phyloP scores from a whole-genome alignment of 208 protist species.

The Wallacemonas collosoma region DNA sequence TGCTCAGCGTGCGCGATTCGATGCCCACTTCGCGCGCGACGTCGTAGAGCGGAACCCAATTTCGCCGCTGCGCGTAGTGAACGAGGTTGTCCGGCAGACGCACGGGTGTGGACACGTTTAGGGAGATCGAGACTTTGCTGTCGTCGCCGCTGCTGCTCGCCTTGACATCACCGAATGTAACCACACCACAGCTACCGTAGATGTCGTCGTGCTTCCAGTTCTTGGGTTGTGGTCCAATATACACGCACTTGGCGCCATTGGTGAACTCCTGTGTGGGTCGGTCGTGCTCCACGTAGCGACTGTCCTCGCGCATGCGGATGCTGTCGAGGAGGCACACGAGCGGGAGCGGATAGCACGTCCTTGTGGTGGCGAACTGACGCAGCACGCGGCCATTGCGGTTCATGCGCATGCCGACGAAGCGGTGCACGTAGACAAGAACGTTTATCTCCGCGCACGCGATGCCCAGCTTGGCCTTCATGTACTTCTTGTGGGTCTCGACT shows the following conservation, averaged over 20 bases:
- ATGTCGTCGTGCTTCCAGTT: constrained; percentile 36
- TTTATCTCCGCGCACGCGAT: constrained; percentile 56
- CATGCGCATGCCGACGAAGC: constrained; percentile 77
- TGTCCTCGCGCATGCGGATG: constrained; percentile 68
- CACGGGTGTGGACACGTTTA: constrained; percentile 44
- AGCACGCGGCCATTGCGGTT: constrained; percentile 54
- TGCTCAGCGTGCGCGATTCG: constrained; percentile 49
- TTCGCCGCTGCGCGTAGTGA: constrained; percentile 48
- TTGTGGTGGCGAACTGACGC: constrained; percentile 69
- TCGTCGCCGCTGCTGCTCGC: constrained; percentile 25
- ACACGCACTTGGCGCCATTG: constrained; percentile 61
- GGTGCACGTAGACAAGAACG: constrained; percentile 84
- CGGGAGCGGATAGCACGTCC: constrained; percentile 79
- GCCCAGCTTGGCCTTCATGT: constrained; percentile 83
- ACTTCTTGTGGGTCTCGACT: constrained; percentile 67
- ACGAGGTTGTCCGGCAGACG: constrained; percentile 52
- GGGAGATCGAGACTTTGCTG: constrained; percentile 37
- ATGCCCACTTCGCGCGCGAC: constrained; percentile 56
- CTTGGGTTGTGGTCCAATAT: constrained; percentile 75
- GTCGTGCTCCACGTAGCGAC: constrained; percentile 75
- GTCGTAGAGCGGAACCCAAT: constrained; percentile 78
- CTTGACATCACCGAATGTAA: constrained; percentile 33
- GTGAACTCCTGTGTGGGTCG: constrained; percentile 52
- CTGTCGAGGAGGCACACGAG: constrained; percentile 59
- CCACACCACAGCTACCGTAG: constrained; percentile 57